A percentile compares a stretch with the other conserved stretches of the same genome.
Conservation (phyloP, 2,329 filamentous ascomycete genomes). For the Colletotrichum eremochloae region DNA sequence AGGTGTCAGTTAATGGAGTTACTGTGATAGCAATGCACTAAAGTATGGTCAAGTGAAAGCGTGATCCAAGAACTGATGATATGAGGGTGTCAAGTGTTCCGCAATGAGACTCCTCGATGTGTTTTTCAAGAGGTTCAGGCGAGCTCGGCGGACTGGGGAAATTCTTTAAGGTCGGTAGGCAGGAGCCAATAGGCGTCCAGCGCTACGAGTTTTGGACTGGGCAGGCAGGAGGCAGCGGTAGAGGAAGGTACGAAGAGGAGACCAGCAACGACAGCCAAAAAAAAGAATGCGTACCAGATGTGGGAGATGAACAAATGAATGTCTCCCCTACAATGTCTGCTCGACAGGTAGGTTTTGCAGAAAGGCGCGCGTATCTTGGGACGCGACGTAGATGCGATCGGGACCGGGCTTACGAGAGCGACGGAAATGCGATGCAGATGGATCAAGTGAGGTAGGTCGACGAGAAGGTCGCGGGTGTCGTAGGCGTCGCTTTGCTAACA, state of each 20-base stretch:
- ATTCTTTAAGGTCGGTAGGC: neutral
- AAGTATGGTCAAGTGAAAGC: neutral
- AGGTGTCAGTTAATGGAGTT: neutral
- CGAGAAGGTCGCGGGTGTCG: slow-evolving; percentile 35
- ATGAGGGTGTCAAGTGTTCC: neutral
- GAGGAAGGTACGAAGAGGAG: neutral
- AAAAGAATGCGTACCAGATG: slow-evolving; percentile 67
- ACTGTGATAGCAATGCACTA: neutral
- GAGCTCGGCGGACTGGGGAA: neutral
- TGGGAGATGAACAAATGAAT: slow-evolving; percentile 98
- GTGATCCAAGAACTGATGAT: neutral
- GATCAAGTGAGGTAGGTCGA: slow-evolving; percentile 36
- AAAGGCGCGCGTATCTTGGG: slow-evolving; percentile 18
- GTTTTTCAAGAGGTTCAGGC: neutral
- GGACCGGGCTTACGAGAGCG: slow-evolving; percentile 12
- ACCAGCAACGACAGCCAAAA: slow-evolving; percentile 40
- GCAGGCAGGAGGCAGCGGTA: neutral
- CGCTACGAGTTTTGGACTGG: too few relatives aligned
- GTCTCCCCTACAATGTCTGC: slow-evolving; percentile 80
- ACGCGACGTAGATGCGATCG: slow-evolving; percentile 16
- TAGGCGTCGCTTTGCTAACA: slow-evolving; percentile 33
- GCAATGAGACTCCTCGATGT: neutral
- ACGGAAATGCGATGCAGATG: slow-evolving; percentile 12
- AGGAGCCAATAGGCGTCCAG: neutral
- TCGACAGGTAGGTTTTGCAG: slow-evolving; percentile 42